Conservation (phyloP, 2,329 filamentous ascomycete genomes). For the Mycosphaerella arachidis region DNA sequence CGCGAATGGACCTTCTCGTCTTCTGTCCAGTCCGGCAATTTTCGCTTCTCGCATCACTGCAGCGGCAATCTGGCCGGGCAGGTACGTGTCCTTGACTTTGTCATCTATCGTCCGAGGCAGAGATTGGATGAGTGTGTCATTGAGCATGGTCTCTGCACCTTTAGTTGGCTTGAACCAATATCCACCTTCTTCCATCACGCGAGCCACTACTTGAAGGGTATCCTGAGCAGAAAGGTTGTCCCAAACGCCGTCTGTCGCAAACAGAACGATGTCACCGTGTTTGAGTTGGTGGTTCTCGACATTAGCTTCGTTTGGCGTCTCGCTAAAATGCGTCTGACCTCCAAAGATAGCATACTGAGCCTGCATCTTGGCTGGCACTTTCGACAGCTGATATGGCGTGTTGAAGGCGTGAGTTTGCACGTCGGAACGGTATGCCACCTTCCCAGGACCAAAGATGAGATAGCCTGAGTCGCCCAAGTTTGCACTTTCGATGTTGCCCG, state of each 20-base stretch:
- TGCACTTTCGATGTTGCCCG: slow-evolving; percentile 77
- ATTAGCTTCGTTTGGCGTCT: slow-evolving; percentile 78
- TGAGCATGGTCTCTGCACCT: slow-evolving; percentile 31
- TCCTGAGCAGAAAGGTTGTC: slow-evolving; percentile 94
- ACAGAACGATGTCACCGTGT: slow-evolving; percentile 88
- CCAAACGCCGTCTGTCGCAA: slow-evolving; percentile 92
- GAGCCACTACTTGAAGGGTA: slow-evolving; percentile 69
- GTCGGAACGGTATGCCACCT: slow-evolving; percentile 74
- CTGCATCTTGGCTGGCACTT: slow-evolving; percentile 75
- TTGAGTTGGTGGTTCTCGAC: slow-evolving; percentile 70
- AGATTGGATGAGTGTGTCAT: slow-evolving; percentile 22
- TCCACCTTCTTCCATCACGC: slow-evolving; percentile 57
- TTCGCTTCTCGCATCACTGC: slow-evolving; percentile 81
- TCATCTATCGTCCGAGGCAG: slow-evolving; percentile 22
- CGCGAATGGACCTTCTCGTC: slow-evolving; percentile 85
- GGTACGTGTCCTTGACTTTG: slow-evolving; percentile 45
- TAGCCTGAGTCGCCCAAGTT: slow-evolving; percentile 96
- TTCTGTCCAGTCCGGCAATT: slow-evolving; percentile 72
- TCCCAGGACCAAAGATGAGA: slow-evolving; percentile 77
- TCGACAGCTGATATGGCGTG: slow-evolving; percentile 88
- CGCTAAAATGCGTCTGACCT: slow-evolving; percentile 63
- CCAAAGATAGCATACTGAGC: slow-evolving; percentile 80
- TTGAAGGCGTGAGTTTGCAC: slow-evolving; percentile 97
- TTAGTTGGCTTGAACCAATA: slow-evolving; percentile 32
- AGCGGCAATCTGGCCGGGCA: slow-evolving; percentile 75